Percentiles rank a stretch among this genome's conserved stretches.
Evolutionary conservation across 1,284 basidiomycete genomes (phyloP).

Genomic region (Cutaneotrichosporon sp.): DNA sequence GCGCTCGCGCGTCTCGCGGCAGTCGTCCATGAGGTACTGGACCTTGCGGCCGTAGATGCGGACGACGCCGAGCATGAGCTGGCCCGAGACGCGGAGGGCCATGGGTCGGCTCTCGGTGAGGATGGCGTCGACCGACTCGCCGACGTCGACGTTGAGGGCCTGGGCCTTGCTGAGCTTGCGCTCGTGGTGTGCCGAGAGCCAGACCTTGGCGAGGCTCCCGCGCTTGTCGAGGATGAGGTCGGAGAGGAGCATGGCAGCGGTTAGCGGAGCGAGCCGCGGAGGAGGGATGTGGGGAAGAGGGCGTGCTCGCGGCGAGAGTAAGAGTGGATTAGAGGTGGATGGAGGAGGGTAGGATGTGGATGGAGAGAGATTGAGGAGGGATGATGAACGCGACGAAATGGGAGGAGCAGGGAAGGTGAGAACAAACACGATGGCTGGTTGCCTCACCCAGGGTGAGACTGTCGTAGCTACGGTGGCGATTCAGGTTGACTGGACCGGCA

Average conservation of each 20-base stretch:
- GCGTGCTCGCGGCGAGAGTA: too few species aligned
- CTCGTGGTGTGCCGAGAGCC: conserved; percentile 99
- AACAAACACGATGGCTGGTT: too few species aligned
- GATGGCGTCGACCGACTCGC: conserved; percentile 86
- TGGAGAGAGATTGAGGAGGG: too few species aligned
- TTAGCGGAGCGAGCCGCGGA: neutral
- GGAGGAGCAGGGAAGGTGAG: too few species aligned
- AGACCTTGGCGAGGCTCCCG: conserved; percentile 93
- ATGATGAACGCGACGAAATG: too few species aligned
- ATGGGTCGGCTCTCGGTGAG: conserved; percentile 75
- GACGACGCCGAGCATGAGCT: conserved; percentile 91
- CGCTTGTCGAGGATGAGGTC: conserved; percentile 90
- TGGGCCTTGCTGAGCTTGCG: conserved; percentile 95
- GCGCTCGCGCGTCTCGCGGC: conserved; percentile 91
- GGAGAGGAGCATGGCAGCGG: conserved; percentile 83
- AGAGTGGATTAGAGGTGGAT: too few species aligned
- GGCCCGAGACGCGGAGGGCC: conserved; percentile 91
- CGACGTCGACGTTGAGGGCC: conserved; percentile 90
- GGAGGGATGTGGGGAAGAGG: neutral
- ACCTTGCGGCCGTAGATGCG: conserved; percentile 97
- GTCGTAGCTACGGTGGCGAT: too few species aligned
- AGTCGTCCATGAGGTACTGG: conserved; percentile 96
- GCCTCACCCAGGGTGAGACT: too few species aligned
- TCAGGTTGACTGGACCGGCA: too few species aligned
- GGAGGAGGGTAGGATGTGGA: too few species aligned